Conservation (phyloP, 192 early-diverging fungal genomes). For the Umbelopsis isabellina region DNA sequence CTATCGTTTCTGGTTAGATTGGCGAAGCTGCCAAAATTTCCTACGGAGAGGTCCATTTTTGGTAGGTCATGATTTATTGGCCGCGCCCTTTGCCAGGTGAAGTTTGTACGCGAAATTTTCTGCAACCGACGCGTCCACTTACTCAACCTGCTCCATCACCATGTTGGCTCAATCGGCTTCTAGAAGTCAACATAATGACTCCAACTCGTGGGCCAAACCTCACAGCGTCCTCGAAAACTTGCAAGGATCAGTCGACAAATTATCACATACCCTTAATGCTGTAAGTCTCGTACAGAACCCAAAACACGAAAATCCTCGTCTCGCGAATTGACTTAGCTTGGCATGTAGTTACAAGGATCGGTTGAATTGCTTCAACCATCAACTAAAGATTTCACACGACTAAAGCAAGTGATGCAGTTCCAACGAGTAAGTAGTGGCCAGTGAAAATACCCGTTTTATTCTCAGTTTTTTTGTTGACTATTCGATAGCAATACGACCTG, state of each 20-base stretch:
- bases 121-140: too few relatives aligned
- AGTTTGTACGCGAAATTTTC: too few relatives aligned
- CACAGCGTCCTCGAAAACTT: constrained; percentile 17
- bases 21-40: too few relatives aligned
- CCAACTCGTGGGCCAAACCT: neutral
- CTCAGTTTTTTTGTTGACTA: neutral
- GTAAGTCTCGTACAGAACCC: neutral
- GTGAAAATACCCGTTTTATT: neutral
- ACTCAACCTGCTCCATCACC: neutral
- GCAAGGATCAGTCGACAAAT: neutral
- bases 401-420: constrained; percentile 7
- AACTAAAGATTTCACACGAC: constrained; percentile 11
- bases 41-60: too few relatives aligned
- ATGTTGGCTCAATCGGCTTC: neutral
- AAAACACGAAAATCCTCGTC: neutral
- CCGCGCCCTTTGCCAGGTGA: too few relatives aligned
- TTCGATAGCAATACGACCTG: constrained; percentile 13
- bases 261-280: neutral
- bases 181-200: neutral
- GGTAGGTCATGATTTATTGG: too few relatives aligned
- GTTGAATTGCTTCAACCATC: constrained; percentile 10
- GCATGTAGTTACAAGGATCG: constrained; percentile 7
- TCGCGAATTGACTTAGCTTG: too few relatives aligned
- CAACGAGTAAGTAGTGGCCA: neutral
- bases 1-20: too few relatives aligned